These are phyloP conservation scores for Fusarium chaquense DNA, from an alignment of 2,329 filamentous ascomycete species.

Conservation along the genomic window DNA sequence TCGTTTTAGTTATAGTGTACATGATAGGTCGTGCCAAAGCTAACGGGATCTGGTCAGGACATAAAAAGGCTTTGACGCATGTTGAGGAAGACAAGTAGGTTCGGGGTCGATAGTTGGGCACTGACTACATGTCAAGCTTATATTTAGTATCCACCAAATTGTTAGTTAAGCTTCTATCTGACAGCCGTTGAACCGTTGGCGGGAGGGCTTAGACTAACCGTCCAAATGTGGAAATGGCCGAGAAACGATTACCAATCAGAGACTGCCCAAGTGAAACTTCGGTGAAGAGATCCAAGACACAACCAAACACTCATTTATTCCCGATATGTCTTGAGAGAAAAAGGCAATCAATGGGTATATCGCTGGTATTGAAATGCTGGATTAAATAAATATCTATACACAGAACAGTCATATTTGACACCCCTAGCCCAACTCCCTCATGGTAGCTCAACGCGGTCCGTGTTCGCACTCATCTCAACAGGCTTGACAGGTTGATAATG, in stretches of 20 bases:
- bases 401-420: not conserved
- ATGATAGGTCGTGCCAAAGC: conserved; percentile 44
- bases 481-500: not conserved
- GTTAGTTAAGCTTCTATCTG: not conserved
- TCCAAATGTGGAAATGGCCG: not conserved
- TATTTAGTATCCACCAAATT: not conserved
- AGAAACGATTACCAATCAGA: not conserved
- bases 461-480: not conserved
- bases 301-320: too few species aligned
- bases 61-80: conserved; percentile 33
- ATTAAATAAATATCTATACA: not conserved
- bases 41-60: conserved; percentile 47
- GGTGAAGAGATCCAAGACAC: not conserved
- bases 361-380: not conserved
- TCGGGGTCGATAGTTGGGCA: not conserved
- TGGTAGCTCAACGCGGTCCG: not conserved
- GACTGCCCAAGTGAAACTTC: not conserved
- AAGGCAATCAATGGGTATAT: not conserved
- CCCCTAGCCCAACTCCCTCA: not conserved
- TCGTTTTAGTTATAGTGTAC: conserved; percentile 46
- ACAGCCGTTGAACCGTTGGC: not conserved
- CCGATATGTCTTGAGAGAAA: not conserved
- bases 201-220: not conserved
- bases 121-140: not conserved
- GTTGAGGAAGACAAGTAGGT: conserved; percentile 22